Conservation (phyloP, 1,284 basidiomycete species). For the Ustilago esculenta region DNA sequence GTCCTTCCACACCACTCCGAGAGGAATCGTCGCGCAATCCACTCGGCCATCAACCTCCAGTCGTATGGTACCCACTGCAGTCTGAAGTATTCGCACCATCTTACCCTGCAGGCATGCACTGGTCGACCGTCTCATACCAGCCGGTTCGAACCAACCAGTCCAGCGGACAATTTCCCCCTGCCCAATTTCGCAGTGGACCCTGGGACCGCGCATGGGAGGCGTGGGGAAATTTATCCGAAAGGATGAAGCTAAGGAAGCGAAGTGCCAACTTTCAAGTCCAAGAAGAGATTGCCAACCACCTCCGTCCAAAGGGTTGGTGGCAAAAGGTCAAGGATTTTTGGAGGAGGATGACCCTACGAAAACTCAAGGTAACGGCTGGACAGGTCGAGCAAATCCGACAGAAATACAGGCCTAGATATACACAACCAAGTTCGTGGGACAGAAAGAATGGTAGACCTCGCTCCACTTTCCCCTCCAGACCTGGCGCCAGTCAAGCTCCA, state of each 20-base stretch:
- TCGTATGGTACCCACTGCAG: too few relatives aligned
- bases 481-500: background rate
- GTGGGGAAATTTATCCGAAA: background rate
- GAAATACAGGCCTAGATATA: background rate
- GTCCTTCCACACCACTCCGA: too few relatives aligned
- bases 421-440: background rate
- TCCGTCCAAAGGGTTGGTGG: constrained; percentile 7
- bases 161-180: background rate
- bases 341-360: background rate
- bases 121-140: too few relatives aligned
- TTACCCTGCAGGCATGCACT: background rate
- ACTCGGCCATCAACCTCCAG: too few relatives aligned
- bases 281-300: constrained; percentile 9
- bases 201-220: constrained; percentile 15
- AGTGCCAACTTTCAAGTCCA: background rate
- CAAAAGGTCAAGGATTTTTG: constrained; percentile 21
- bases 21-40: too few relatives aligned
- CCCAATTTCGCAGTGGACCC: constrained; percentile 7
- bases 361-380: background rate
- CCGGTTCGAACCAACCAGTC: background rate
- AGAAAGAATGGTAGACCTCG: constrained; percentile 1
- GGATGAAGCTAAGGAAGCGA: constrained; percentile 11
- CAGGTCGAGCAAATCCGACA: constrained; percentile 2
- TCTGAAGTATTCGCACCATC: too few relatives aligned
- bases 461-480: background rate